Evolutionary conservation across 768 basidiomycete genomes (phyloP), one percentile per base, ranked within the genome.

Genomic region (Collybia mongolica): DNA sequence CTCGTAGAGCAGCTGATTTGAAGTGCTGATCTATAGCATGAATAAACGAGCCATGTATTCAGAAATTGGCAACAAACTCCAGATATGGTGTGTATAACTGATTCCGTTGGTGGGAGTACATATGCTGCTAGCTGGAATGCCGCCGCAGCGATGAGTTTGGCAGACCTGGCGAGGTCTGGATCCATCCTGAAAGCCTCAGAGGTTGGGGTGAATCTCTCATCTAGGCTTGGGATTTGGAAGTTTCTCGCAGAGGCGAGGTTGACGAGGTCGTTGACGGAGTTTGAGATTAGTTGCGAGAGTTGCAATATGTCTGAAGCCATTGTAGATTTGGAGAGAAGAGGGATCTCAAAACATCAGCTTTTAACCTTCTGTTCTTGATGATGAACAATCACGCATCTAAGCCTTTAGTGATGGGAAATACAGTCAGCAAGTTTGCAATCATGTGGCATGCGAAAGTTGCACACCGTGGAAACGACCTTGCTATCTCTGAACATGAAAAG

Each of bases 1-100:
- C 61, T 3, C 67, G 56, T 3, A 71, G 55, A 1, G 61, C 60
- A 2, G 62, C 49, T 2, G 64, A 54, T 42, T 48, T 51, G 14
- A 51, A 53, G 39, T 52, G 37, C 54, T 59, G 38, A 14, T 32
- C 14, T 32, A 32, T 9, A 12, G 11, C 11, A 9, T 32, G 11
- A 14, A 14, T 9, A 14, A 14, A 2, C 32, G 11, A 5, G 32
- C 14, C 32, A 32, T 32, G 14, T 32, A 32, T 32, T 11, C 11
- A 17, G 24, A 17, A n/a, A 5, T 32, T 32, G 44, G 19, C n/a
- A n/a, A 51, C 53, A 11, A 12, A 59, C 55, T 28, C 53, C 54
- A 20, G 46, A 29, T 12, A 53, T 44, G 5, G 29, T 42, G 14
- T 52, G 49, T n/a, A 52, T 40, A 5, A 57, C 12, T 11, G 50